Evolutionary conservation across 768 basidiomycete genomes (phyloP).

Genomic region (Pleurotus djamor): DNA sequence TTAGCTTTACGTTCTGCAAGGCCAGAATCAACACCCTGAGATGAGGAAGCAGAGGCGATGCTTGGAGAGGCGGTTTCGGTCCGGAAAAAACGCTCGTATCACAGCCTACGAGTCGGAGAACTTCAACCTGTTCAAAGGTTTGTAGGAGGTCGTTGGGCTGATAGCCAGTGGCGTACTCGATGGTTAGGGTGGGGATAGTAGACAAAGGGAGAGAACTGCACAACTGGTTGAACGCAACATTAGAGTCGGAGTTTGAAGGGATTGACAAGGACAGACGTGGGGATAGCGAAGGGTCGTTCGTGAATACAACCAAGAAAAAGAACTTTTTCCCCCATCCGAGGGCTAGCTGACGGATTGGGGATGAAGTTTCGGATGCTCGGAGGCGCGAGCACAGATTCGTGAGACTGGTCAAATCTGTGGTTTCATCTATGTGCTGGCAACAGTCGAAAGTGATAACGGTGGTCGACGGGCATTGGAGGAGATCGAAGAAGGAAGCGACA

Average conservation of each 20-base stretch:
- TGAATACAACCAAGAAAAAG: not conserved
- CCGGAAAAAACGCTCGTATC: not conserved
- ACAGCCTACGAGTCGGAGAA: not conserved
- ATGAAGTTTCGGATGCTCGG: not conserved
- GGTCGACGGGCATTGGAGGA: too few species aligned
- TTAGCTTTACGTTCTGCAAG: not conserved
- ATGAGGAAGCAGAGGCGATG: too few species aligned
- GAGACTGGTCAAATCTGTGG: too few species aligned
- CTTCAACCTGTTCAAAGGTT: not conserved
- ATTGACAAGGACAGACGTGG: not conserved
- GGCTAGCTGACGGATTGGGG: not conserved
- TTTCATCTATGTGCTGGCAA: too few species aligned
- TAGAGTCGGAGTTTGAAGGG: not conserved
- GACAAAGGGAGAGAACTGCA: not conserved
- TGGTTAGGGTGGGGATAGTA: not conserved
- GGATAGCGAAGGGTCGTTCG: not conserved
- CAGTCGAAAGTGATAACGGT: too few species aligned
- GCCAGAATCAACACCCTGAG: too few species aligned
- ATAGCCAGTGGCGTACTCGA: not conserved
- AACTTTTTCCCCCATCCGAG: not conserved
- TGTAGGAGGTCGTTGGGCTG: not conserved
- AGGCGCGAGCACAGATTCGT: too few species aligned
- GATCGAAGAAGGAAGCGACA: too few species aligned
- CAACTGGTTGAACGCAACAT: not conserved
- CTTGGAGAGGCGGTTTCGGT: too few species aligned